Percentiles rank a stretch among this genome's conserved stretches.
phyloP scores from a whole-genome alignment of 306 rosid species.

The Dalbergia cochinchinensis region DNA sequence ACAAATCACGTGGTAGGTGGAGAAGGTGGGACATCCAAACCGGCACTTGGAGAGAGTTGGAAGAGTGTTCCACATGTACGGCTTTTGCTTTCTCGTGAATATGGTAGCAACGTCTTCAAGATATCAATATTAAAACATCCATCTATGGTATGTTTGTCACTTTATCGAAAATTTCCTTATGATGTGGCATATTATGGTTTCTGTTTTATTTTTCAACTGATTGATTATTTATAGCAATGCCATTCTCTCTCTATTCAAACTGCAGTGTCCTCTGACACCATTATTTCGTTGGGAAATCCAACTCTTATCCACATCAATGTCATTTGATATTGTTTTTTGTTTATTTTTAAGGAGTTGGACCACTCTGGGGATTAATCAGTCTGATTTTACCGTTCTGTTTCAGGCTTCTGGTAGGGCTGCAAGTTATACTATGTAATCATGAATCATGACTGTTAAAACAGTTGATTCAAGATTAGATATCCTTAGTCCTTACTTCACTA shows the following conservation, averaged over 20 bases:
- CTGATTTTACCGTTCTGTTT: slow-evolving; percentile 39
- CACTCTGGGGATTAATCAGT: background rate
- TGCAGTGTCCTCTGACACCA: background rate
- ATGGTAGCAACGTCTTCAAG: slow-evolving; percentile 53
- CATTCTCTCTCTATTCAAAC: slow-evolving; percentile 20
- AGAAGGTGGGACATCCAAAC: slow-evolving; percentile 78
- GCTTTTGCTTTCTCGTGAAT: slow-evolving; percentile 70
- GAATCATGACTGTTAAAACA: slow-evolving; percentile 1
- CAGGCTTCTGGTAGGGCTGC: slow-evolving; percentile 74
- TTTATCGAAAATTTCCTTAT: slow-evolving; percentile 34
- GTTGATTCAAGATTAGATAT: slow-evolving; percentile 17
- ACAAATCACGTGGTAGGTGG: slow-evolving; percentile 93
- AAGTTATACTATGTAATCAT: slow-evolving; percentile 42
- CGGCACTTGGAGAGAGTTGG: slow-evolving; percentile 98
- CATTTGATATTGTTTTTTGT: background rate
- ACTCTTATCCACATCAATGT: background rate
- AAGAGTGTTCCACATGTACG: slow-evolving; percentile 85
- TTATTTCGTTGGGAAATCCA: background rate
- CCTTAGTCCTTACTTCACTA: background rate
- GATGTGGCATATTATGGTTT: background rate
- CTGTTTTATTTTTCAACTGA: slow-evolving; percentile 10
- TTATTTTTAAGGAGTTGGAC: slow-evolving; percentile 30
- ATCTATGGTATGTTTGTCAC: slow-evolving; percentile 63
- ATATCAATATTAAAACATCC: slow-evolving; percentile 75
- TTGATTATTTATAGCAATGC: background rate